Evolutionary conservation across 2,329 filamentous ascomycete genomes (phyloP).

Genomic region (Biscogniauxia mediterranea): DNA sequence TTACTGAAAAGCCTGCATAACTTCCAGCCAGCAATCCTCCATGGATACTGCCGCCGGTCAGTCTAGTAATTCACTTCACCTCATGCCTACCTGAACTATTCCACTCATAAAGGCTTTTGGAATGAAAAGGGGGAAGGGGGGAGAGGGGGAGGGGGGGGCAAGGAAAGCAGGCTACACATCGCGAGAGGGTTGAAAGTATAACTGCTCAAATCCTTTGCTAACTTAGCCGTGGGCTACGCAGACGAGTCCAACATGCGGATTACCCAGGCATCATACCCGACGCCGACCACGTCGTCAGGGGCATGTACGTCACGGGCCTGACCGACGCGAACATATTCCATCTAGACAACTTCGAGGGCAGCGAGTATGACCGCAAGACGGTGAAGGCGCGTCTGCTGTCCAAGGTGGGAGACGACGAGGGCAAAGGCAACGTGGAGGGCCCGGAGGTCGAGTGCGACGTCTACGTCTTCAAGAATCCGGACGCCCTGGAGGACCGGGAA

Average conservation of each 20-base stretch:
- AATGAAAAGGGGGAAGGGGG: too few species aligned
- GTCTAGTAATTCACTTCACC: conserved; percentile 2
- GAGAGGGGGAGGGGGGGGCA: too few species aligned
- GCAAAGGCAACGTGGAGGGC: conserved; percentile 41
- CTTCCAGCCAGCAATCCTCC: conserved; percentile 73
- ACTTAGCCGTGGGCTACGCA: conserved; percentile 6
- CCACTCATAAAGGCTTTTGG: too few species aligned
- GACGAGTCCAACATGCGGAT: conserved; percentile 65
- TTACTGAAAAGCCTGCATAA: conserved; percentile 51
- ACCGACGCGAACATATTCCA: conserved; percentile 72
- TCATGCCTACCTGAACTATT: too few species aligned
- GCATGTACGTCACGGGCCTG: conserved; percentile 74
- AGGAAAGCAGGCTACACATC: too few species aligned
- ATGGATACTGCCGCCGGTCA: conserved; percentile 63
- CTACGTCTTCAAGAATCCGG: conserved; percentile 60
- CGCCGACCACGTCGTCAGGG: conserved; percentile 60
- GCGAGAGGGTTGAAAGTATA: too few species aligned
- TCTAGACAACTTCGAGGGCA: conserved; percentile 80
- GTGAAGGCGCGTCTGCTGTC: conserved; percentile 38
- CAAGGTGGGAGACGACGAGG: conserved; percentile 36
- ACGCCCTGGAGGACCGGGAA: conserved; percentile 65
- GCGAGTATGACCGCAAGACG: conserved; percentile 45
- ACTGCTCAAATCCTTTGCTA: not conserved
- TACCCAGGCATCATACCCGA: conserved; percentile 76
- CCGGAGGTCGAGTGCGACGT: conserved; percentile 55